These are phyloP conservation scores for Chaetothyriales sp. DNA, from an alignment of 2,329 filamentous ascomycete genomes.

Conservation along the genomic window DNA sequence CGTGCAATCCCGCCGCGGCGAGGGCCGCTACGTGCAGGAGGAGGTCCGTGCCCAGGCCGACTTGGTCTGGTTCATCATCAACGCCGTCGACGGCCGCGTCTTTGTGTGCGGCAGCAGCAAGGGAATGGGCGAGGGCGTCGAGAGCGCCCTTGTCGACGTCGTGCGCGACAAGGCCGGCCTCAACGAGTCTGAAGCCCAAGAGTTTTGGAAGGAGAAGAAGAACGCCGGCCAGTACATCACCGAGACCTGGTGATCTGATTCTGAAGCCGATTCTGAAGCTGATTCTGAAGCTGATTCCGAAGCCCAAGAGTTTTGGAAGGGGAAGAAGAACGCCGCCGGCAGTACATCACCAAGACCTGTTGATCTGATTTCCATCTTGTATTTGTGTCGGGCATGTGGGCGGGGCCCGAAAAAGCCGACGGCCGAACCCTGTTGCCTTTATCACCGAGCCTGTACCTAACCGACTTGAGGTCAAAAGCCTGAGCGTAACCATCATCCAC, in stretches of 20 bases:
- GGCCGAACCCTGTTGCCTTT: too few relatives aligned
- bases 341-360: slow-evolving; percentile 66
- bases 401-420: too few relatives aligned
- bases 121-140: slow-evolving; percentile 96
- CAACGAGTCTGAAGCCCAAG: slow-evolving; percentile 62
- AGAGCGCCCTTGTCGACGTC: slow-evolving; percentile 73
- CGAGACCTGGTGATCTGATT: slow-evolving; percentile 26
- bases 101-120: slow-evolving; percentile 93
- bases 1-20: slow-evolving; percentile 60
- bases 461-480: too few relatives aligned
- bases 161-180: slow-evolving; percentile 87
- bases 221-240: slow-evolving; percentile 91
- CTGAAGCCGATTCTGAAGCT: too few relatives aligned
- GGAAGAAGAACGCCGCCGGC: slow-evolving; percentile 83
- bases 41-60: slow-evolving; percentile 85
- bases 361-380: slow-evolving; percentile 6
- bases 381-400: too few relatives aligned
- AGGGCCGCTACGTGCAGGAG: slow-evolving; percentile 88
- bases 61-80: slow-evolving; percentile 96
- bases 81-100: slow-evolving; percentile 84
- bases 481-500: too few relatives aligned
- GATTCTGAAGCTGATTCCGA: too few relatives aligned
- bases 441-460: too few relatives aligned
- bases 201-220: slow-evolving; percentile 87
- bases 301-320: slow-evolving; percentile 73